Conservation (phyloP, 1,139 yeast genomes). For the Geotrichum australiense region DNA sequence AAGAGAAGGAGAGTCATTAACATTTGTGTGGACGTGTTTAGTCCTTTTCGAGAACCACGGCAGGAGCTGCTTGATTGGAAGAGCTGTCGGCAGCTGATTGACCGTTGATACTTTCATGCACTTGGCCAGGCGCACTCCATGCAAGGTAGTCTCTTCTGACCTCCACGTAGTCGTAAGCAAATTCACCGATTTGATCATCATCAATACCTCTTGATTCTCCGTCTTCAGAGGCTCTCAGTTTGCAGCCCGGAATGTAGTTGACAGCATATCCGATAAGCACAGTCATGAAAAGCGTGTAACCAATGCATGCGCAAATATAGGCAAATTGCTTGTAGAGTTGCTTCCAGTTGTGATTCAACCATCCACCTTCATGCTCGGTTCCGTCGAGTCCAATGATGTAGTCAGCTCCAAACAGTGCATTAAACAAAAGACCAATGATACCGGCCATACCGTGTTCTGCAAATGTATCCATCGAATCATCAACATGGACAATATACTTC, state of each 20-base stretch:
- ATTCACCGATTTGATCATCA: slow-evolving; percentile 96
- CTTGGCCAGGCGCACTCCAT: slow-evolving; percentile 41
- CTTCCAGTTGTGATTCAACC: slow-evolving; percentile 85
- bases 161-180: slow-evolving; percentile 96
- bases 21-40: slow-evolving; percentile 2
- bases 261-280: slow-evolving; percentile 67
- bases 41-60: slow-evolving; percentile 4
- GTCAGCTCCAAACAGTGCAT: slow-evolving; percentile 80
- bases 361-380: slow-evolving; percentile 82
- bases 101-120: slow-evolving; percentile 3
- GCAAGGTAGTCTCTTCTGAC: slow-evolving; percentile 88
- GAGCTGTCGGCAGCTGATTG: neutral
- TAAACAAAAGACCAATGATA: slow-evolving; percentile 75
- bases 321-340: slow-evolving; percentile 88
- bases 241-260: slow-evolving; percentile 74
- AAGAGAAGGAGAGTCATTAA: neutral
- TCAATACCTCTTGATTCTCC: slow-evolving; percentile 89
- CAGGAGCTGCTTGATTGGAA: slow-evolving; percentile 2
- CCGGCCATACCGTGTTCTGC: slow-evolving; percentile 99
- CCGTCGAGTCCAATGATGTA: slow-evolving; percentile 85
- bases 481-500: slow-evolving; percentile 73
- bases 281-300: slow-evolving; percentile 73
- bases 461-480: slow-evolving; percentile 88
- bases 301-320: slow-evolving; percentile 66
- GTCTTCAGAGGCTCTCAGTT: slow-evolving; percentile 71